A percentile compares a stretch with the other conserved stretches of the same genome.
Evolutionary conservation across 331 rosid species (phyloP).

Genomic region (Rosa hybrid): DNA sequence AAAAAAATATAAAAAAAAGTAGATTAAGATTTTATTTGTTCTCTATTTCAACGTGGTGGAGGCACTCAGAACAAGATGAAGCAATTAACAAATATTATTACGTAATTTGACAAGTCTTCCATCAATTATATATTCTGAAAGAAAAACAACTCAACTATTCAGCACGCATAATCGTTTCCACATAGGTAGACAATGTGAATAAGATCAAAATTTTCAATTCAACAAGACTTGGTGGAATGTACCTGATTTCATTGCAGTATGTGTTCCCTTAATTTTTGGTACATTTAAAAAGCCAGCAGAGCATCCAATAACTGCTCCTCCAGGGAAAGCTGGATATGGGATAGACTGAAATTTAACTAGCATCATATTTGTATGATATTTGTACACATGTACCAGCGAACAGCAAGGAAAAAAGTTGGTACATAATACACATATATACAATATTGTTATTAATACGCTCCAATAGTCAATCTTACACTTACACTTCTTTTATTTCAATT

Average conservation of each 20-base stretch:
- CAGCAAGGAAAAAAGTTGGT: background rate
- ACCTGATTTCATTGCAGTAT: slow-evolving; percentile 99
- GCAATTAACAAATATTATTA: background rate
- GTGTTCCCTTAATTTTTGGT: slow-evolving; percentile 94
- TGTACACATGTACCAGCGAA: slow-evolving; percentile 23
- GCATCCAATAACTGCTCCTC: slow-evolving; percentile 94
- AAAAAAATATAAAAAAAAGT: no score
- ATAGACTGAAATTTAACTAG: slow-evolving; percentile 88
- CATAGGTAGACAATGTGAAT: background rate
- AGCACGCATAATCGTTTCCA: background rate
- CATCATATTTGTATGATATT: slow-evolving; percentile 48
- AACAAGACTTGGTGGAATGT: slow-evolving; percentile 21
- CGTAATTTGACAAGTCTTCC: background rate
- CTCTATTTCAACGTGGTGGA: background rate
- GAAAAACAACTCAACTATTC: background rate
- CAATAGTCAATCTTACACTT: background rate
- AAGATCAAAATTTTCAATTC: slow-evolving; percentile 12
- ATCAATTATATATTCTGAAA: background rate
- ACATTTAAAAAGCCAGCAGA: slow-evolving; percentile 96
- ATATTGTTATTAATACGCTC: background rate
- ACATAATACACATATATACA: background rate
- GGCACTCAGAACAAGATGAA: background rate
- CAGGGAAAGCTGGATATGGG: slow-evolving; percentile 99
- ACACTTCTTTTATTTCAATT: background rate
- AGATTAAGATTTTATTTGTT: no score